phyloP scores from a whole-genome alignment of 352 stramenopile genomes.

The Phytopythium aichiense region DNA sequence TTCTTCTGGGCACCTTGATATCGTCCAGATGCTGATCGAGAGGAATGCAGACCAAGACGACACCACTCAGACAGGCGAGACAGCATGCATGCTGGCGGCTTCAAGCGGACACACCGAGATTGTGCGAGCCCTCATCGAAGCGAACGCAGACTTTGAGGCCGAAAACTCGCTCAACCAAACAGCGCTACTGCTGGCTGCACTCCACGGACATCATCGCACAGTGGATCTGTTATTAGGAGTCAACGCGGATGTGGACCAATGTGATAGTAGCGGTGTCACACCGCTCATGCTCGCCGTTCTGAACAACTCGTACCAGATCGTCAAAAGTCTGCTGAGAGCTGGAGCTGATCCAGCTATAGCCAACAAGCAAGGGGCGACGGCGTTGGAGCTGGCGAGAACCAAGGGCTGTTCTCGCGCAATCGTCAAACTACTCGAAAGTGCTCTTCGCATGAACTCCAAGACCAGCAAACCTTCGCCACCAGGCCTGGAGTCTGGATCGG shows the following conservation, averaged over 20 bases:
- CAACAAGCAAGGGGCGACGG: not conserved
- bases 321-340: not conserved
- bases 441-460: not conserved
- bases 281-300: not conserved
- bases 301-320: not conserved
- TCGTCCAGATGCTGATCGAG: not conserved
- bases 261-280: not conserved
- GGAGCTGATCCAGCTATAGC: not conserved
- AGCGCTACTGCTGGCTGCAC: not conserved
- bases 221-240: not conserved
- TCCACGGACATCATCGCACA: not conserved
- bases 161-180: not conserved
- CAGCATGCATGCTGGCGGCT: not conserved
- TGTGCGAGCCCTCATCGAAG: not conserved
- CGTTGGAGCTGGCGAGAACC: not conserved
- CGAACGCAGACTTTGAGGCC: not conserved
- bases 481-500: not conserved
- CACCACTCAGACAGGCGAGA: not conserved
- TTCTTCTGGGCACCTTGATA: not conserved
- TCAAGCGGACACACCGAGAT: not conserved
- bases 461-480: not conserved
- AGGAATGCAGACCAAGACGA: not conserved
- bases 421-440: not conserved
- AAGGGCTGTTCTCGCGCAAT: not conserved
- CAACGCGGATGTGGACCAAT: not conserved